Conservation (phyloP, 2,329 filamentous ascomycete species). For the Nigrospora oryzae region DNA sequence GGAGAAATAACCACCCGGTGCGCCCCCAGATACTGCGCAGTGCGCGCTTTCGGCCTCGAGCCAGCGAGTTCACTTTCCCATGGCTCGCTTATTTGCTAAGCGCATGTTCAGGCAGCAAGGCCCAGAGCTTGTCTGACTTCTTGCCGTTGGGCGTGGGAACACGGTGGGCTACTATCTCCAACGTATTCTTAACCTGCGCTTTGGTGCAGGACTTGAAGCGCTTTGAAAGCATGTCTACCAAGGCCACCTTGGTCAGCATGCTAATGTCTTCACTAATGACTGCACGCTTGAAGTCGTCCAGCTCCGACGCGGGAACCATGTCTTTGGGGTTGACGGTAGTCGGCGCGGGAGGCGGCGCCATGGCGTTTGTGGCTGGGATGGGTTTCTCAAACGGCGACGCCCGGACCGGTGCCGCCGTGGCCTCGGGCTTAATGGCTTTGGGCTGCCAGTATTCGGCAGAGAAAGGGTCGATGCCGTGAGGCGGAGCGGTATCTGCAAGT, state of each 20-base stretch:
- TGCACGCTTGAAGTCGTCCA: slow-evolving; percentile 54
- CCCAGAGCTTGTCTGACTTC: slow-evolving; percentile 48
- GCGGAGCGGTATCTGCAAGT: slow-evolving; percentile 34
- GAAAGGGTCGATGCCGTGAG: slow-evolving; percentile 68
- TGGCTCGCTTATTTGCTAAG: background rate
- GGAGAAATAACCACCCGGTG: too few relatives aligned
- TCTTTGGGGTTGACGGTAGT: slow-evolving; percentile 43
- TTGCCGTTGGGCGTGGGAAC: slow-evolving; percentile 32
- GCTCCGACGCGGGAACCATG: slow-evolving; percentile 33
- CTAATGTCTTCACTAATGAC: slow-evolving; percentile 56
- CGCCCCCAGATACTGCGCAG: too few relatives aligned
- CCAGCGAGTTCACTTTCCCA: too few relatives aligned
- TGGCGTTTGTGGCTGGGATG: slow-evolving; percentile 6
- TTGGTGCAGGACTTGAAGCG: slow-evolving; percentile 64
- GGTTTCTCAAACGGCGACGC: background rate
- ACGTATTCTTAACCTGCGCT: slow-evolving; percentile 61
- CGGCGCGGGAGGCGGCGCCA: slow-evolving; percentile 12
- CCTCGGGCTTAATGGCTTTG: background rate
- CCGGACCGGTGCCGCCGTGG: background rate
- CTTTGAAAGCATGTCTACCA: slow-evolving; percentile 69
- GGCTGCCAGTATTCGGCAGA: slow-evolving; percentile 70
- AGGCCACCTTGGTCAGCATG: slow-evolving; percentile 59
- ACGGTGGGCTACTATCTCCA: slow-evolving; percentile 57
- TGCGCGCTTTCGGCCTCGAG: too few relatives aligned
- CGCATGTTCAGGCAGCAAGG: slow-evolving; percentile 10